A percentile compares a stretch with the other conserved stretches of the same genome.
Evolutionary conservation across 176 grass and related monocot species (phyloP).

Genomic region (Avena insularis): DNA sequence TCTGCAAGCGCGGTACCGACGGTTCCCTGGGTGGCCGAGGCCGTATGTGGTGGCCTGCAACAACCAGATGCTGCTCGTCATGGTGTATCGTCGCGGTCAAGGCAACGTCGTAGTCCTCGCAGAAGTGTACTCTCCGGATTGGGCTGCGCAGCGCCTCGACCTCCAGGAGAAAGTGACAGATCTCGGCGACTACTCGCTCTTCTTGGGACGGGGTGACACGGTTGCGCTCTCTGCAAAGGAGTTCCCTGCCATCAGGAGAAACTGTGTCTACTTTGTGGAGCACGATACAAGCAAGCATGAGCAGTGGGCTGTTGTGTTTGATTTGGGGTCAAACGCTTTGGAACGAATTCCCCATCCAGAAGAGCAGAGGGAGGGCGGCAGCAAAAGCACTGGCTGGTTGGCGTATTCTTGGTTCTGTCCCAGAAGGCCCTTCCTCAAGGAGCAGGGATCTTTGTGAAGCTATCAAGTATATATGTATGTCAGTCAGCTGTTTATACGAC

Average conservation of each 20-base stretch:
- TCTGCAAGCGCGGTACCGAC: background rate
- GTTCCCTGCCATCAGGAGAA: background rate
- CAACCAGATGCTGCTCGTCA: background rate
- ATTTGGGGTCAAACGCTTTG: background rate
- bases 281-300: background rate
- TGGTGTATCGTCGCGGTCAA: background rate
- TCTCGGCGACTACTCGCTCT: conserved; percentile 5
- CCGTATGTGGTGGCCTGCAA: background rate
- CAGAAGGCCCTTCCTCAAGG: background rate
- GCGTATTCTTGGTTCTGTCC: background rate
- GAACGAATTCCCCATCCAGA: background rate
- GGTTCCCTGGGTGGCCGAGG: background rate
- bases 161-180: background rate
- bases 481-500: too few species aligned
- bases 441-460: background rate
- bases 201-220: background rate
- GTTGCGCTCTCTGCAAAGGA: conserved; percentile 5
- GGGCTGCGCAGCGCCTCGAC: background rate
- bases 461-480: too few species aligned
- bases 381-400: background rate
- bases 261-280: conserved; percentile 4
- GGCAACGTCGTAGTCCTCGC: background rate
- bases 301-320: background rate
- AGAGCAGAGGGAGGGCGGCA: background rate
- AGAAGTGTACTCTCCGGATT: background rate